Base-by-base conservation (phyloP, 2,329 filamentous ascomycete genomes). In the Coniochaeta sp. region DNA sequence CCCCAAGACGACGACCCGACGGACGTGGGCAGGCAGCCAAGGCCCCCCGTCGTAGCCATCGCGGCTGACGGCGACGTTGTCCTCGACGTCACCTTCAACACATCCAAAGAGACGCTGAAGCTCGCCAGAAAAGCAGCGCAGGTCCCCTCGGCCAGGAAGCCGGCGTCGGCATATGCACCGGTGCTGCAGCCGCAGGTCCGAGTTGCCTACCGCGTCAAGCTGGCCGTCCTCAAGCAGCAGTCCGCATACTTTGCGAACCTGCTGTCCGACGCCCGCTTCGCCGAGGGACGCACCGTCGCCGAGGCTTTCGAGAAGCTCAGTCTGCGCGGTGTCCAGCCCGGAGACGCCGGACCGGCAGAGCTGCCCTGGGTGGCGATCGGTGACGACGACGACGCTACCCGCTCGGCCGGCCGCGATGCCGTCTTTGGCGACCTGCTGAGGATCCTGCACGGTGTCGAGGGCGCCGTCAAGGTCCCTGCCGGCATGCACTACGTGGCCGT, bases 191-290 rank as follows among this genome's bases (percentile, higher is more conserved):
- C 75, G 55, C 73, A 65, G 56, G 66, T 77, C 32, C 72, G 74
- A 24, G 69, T 78, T 36, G 75, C 78, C 14, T 91, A 87, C 67
- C 81, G 88, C 28, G 87, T 89, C 50, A 79, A 81, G 57, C 74
- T 86, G 1, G 75, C 75, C 14, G 74, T 74, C 0, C 76, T 92
- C 36, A 83, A 79, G 71, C 77, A 77, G 62, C 79, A 83, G 62
- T 91, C 89, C 5, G 82, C 82, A 60, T 92, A 91, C 71, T 92
- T 92, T 70, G 79, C 79, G 59, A 85, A 84, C 60, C 79, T 92
- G 17, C 78, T 92, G 2, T 81, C 83, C 10, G 82, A 87, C 62
- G 77, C 77, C 2, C 77, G 83, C 59, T 90, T 91, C 69, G 76
- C 80, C 59, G 88, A 92, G 74, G 82, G 83, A 8, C 77, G 78